Evolutionary conservation across 2,329 filamentous ascomycete species (phyloP).

Genomic region (Colletotrichum sp.): DNA sequence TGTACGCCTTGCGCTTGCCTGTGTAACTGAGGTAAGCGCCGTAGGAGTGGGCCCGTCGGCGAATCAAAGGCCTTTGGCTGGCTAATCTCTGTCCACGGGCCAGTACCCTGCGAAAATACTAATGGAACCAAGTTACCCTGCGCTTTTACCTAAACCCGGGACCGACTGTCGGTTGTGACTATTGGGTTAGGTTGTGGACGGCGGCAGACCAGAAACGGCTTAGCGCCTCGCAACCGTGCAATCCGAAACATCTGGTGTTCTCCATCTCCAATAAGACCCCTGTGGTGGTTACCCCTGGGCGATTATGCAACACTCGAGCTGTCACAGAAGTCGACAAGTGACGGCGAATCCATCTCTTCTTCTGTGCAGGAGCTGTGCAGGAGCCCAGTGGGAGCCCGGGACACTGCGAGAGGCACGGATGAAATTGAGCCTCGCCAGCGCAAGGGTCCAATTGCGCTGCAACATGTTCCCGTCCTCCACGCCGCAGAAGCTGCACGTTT

Average conservation of each 20-base stretch:
- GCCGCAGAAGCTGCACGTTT: constrained; percentile 6
- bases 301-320: constrained; percentile 12
- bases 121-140: background rate
- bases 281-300: background rate
- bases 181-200: background rate
- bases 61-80: background rate
- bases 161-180: background rate
- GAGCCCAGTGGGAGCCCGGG: background rate
- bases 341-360: background rate
- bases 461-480: background rate
- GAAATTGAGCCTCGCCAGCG: background rate
- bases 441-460: constrained; percentile 8
- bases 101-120: background rate
- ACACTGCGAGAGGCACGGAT: background rate
- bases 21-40: background rate
- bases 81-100: background rate
- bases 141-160: background rate
- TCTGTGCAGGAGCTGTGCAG: background rate
- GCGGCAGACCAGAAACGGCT: background rate
- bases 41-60: background rate
- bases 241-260: constrained; percentile 7
- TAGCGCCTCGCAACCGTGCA: background rate
- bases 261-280: background rate
- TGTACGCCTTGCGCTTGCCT: background rate
- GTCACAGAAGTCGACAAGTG: constrained; percentile 15